Conservation (phyloP, 306 rosid species). For the Quercus cerris region DNA sequence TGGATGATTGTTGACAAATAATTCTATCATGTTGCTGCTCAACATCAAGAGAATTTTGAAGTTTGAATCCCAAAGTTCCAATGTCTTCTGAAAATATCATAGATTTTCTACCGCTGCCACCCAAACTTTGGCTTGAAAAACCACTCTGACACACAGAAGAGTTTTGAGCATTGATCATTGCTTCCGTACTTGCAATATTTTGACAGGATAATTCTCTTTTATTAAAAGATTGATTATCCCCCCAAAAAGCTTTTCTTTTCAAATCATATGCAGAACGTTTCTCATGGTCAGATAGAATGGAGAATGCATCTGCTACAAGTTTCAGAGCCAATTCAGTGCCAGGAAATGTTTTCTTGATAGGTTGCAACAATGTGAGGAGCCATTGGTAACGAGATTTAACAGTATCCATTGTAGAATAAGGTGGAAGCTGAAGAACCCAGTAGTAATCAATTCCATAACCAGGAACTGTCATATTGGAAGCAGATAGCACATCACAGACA, state of each 20-base stretch:
- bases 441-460: conserved; percentile 19
- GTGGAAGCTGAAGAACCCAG: conserved; percentile 18
- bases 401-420: neutral
- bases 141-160: neutral
- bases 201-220: neutral
- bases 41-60: neutral
- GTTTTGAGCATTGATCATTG: neutral
- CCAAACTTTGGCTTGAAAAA: neutral
- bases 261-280: conserved; percentile 3
- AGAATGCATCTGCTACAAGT: conserved; percentile 10
- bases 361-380: neutral
- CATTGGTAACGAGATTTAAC: neutral
- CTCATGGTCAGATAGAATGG: conserved; percentile 1
- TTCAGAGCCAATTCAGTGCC: conserved; percentile 14
- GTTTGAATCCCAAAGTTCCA: neutral
- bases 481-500: conserved; percentile 13
- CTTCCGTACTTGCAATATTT: neutral
- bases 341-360: neutral
- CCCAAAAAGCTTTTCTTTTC: neutral
- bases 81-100: neutral
- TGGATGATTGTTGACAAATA: neutral
- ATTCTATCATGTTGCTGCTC: neutral
- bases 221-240: neutral
- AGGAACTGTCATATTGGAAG: conserved; percentile 8
- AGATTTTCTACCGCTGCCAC: neutral